phyloP scores from a whole-genome alignment of 345 rosid genomes.

The Cardiospermum halicacabum region DNA sequence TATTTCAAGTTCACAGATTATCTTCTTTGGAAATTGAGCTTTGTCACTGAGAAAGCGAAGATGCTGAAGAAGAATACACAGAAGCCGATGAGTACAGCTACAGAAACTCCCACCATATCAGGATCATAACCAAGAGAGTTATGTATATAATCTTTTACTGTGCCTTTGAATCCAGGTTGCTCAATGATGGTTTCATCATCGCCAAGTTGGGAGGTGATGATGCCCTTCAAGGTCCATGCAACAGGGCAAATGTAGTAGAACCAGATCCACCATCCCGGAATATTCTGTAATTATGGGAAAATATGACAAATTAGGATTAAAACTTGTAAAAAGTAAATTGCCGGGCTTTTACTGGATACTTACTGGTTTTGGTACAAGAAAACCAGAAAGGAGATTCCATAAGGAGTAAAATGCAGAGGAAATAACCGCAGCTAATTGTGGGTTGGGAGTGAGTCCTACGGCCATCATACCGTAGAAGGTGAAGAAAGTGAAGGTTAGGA shows the following conservation, averaged over 20 bases:
- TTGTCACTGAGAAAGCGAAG: constrained; percentile 57
- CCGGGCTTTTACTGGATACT: not conserved
- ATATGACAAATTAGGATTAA: not conserved
- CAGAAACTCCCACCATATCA: constrained; percentile 47
- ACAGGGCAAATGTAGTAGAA: constrained; percentile 79
- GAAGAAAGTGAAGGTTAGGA: constrained; percentile 54
- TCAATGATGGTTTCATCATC: constrained; percentile 59
- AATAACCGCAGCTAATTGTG: constrained; percentile 58
- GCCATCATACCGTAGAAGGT: constrained; percentile 84
- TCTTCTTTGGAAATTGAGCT: constrained; percentile 81
- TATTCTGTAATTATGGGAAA: constrained; percentile 36
- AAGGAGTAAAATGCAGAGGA: constrained; percentile 74
- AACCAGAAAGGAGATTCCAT: constrained; percentile 91
- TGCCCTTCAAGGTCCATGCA: constrained; percentile 79
- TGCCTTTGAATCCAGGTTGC: constrained; percentile 47
- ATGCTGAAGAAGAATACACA: constrained; percentile 52
- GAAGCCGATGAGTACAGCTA: constrained; percentile 47
- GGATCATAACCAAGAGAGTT: constrained; percentile 39
- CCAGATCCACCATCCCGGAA: constrained; percentile 97
- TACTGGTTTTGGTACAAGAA: constrained; percentile 32
- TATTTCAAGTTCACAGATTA: constrained; percentile 14
- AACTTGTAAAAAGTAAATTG: not conserved
- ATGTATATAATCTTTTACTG: constrained; percentile 61
- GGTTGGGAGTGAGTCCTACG: constrained; percentile 71
- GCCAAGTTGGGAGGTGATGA: constrained; percentile 75